Evolutionary conservation across 805 yeast species (phyloP).

Genomic region (Priceomyces carsonii): DNA sequence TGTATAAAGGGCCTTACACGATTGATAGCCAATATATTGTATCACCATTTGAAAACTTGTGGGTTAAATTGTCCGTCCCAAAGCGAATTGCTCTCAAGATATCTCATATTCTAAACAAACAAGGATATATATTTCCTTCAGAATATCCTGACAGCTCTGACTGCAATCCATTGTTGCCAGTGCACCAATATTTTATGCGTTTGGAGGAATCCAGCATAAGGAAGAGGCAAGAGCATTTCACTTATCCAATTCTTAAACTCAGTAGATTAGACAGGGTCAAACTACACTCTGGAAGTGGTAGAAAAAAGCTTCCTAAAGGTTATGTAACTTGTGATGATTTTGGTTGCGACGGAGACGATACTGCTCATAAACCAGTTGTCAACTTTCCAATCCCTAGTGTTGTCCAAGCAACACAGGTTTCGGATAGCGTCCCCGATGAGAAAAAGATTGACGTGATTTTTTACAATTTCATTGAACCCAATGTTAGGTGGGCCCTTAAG

Average conservation of each 20-base stretch:
- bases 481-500: constrained; percentile 32
- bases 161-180: constrained; percentile 18
- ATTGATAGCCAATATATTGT: constrained; percentile 77
- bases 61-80: constrained; percentile 71
- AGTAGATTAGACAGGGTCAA: not conserved
- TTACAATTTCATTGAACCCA: constrained; percentile 66
- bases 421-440: constrained; percentile 21
- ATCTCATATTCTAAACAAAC: constrained; percentile 56
- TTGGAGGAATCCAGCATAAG: not conserved
- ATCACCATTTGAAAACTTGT: constrained; percentile 79
- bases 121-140: constrained; percentile 41
- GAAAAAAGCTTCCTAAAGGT: constrained; percentile 52
- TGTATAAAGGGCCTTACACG: constrained; percentile 83
- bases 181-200: constrained; percentile 18
- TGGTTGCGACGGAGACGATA: constrained; percentile 87
- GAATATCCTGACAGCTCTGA: not conserved
- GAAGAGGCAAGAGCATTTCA: constrained; percentile 1
- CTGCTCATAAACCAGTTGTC: constrained; percentile 61
- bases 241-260: not conserved
- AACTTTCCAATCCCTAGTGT: constrained; percentile 76
- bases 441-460: constrained; percentile 66
- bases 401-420: constrained; percentile 51
- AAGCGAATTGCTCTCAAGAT: constrained; percentile 54
- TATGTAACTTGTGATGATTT: constrained; percentile 81
- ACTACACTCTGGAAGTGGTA: not conserved